Evolutionary conservation across 257 asterid genomes (phyloP), one percentile per base, ranked within the genome.

Genomic region (Handroanthus guayacan): DNA sequence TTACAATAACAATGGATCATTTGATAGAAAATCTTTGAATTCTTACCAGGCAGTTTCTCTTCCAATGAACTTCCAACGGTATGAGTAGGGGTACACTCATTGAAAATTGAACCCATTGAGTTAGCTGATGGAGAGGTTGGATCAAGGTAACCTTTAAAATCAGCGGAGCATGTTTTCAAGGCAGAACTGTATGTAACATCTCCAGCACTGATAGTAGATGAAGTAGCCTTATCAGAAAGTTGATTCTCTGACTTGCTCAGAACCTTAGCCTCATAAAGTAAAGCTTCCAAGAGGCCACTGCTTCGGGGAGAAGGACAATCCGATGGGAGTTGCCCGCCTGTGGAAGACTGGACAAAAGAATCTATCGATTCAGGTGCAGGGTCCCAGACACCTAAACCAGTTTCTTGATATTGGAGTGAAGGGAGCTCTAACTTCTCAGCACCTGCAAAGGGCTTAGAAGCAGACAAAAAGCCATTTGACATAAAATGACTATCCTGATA

Each of bases 351-450:
- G 78, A 85, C 81, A 17, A 79, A 70, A 67, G 89, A 74, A 75
- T 86, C 91, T 56, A 83, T 72, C 58, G 88, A 71, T 67, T 87
- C 89, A 11, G 82, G 85, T 73, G 77, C 78, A 54, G 91, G 85
- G 57, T 79, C 88, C 91, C 90, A 87, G 80, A 71, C 62, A 83
- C 84, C 84, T 62, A 79, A 64, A 74, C 67, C 74, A 54, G 88
- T 80, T 70, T 82, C 88, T 78, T 79, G 87, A 87, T 86, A 82
- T 89, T 89, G 95, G 95, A 89, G 82, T 84, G 95, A 89, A 89
- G 95, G 95, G 95, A 89, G 95, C 92, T 89, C 95, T 79, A 44
- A 83, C 91, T 86, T 86, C 88, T 81, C 85, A 85, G 85, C 90
- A 78, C 87, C 85, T 65, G 78, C 31, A 67, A 79, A 62, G 80